Evolutionary conservation across 2,329 filamentous ascomycete genomes (phyloP), one percentile per base, ranked within the genome.

Genomic region (Aspergillus vadensis): DNA sequence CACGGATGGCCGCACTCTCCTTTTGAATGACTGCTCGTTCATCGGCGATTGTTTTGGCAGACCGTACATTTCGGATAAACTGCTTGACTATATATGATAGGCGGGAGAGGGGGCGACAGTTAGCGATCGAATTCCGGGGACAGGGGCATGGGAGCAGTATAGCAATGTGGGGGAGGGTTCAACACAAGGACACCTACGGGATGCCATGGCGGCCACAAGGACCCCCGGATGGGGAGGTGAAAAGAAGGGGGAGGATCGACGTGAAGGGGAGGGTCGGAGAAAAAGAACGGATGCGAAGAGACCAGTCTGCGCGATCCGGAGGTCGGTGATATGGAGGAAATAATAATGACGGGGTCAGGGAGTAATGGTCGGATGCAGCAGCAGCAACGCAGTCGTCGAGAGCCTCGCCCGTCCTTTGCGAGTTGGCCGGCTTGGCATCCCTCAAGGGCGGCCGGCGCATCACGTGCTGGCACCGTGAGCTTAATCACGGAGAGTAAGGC

Each of bases 51-150:
- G 95, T 99, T 83, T 99, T 99, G 63, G 95, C 92, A 63, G 95
- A 94, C 77, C 95, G 92, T 76, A 99, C 95, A 81, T 97, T 98
- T 76, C 95, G 93, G 80, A 99, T 99, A 81, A 99, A 99, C 82
- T 98, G 95, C 83, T 99, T 99, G 77, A 99, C 95, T 98, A 74
- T 56, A 74, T 55, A 59, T 38, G 15, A 21, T 39, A 25, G 54
- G 51, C 50, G 49, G 54, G 57, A 62, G 30, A n/a, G 49, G 41
- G 41, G 27, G 38, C 53, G 55, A 50, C 51, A 53, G 63, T 58
- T 62, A 62, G 64, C 43, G 52, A 67, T 23, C 75, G 50, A 36
- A 14, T 12, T 36, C 43, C 27, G 49, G 19, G 39, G 39, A n/a
- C 67, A 76, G 72, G 66, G 72, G 49, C 38, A 55, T 55, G 61